Evolutionary conservation across 352 stramenopile species (phyloP).

Genomic region (Phytopythium vexans): DNA sequence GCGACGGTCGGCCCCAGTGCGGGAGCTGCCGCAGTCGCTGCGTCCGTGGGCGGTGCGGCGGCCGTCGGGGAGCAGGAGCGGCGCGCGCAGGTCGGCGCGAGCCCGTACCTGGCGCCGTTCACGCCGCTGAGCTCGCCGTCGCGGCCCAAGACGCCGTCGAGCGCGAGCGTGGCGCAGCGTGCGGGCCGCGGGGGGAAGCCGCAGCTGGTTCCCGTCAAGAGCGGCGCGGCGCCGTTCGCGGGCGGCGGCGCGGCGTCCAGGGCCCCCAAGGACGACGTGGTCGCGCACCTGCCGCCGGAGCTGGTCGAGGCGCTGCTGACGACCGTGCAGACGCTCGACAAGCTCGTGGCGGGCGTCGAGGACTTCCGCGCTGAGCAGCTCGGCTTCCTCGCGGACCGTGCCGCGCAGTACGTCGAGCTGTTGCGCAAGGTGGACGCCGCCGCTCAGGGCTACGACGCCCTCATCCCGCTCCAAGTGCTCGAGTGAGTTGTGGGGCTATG

Average conservation of each 20-base stretch:
- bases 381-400: slow-evolving; percentile 54
- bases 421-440: slow-evolving; percentile 42
- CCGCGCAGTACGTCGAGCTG: slow-evolving; percentile 57
- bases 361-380: slow-evolving; percentile 63
- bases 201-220: slow-evolving; percentile 52
- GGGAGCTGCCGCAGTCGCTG: background rate
- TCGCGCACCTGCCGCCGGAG: slow-evolving; percentile 49
- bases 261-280: slow-evolving; percentile 51
- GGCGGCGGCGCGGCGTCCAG: slow-evolving; percentile 13
- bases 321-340: slow-evolving; percentile 65
- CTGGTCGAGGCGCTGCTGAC: slow-evolving; percentile 54
- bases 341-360: slow-evolving; percentile 52
- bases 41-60: slow-evolving; percentile 14
- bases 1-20: too few relatives aligned
- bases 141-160: slow-evolving; percentile 52
- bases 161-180: slow-evolving; percentile 16
- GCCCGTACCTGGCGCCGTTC: slow-evolving; percentile 64
- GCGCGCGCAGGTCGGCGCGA: slow-evolving; percentile 57
- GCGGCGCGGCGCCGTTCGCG: slow-evolving; percentile 11
- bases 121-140: slow-evolving; percentile 61
- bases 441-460: slow-evolving; percentile 43
- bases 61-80: slow-evolving; percentile 38
- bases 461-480: slow-evolving; percentile 61
- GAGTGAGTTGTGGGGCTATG: too few relatives aligned
- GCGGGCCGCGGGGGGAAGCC: slow-evolving; percentile 31